Evolutionary conservation across 2,329 filamentous ascomycete genomes (phyloP).

Genomic region (Myriosclerotinia curreyana): DNA sequence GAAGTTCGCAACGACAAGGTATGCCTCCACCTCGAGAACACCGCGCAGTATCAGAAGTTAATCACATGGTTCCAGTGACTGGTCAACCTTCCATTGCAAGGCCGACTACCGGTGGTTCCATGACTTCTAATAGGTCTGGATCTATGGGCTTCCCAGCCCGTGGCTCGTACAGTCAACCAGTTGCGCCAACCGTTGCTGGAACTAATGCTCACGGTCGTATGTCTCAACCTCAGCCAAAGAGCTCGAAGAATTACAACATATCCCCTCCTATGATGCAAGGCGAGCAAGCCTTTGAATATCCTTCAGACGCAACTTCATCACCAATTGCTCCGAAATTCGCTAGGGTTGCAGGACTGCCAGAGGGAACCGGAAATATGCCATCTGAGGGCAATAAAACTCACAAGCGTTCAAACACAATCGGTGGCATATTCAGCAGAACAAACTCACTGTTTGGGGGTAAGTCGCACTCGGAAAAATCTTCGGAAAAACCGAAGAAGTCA

Average conservation of each 20-base stretch:
- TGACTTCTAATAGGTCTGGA: constrained; percentile 60
- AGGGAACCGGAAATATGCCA: constrained; percentile 45
- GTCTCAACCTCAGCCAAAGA: constrained; percentile 68
- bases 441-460: constrained; percentile 74
- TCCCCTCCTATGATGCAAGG: constrained; percentile 59
- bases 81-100: constrained; percentile 47
- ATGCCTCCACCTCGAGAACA: constrained; percentile 49
- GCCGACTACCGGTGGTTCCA: constrained; percentile 78
- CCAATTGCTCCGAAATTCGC: constrained; percentile 54
- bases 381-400: constrained; percentile 45
- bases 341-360: constrained; percentile 54
- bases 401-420: constrained; percentile 72
- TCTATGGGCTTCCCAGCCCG: constrained; percentile 62
- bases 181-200: constrained; percentile 79
- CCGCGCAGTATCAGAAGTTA: constrained; percentile 54
- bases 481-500: constrained; percentile 63
- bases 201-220: constrained; percentile 89
- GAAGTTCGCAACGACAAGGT: constrained; percentile 41
- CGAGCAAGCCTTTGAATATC: constrained; percentile 51
- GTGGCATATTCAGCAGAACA: constrained; percentile 78
- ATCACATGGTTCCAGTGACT: constrained; percentile 50
- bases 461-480: constrained; percentile 43
- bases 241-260: constrained; percentile 66
- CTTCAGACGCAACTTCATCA: constrained; percentile 54
- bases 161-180: constrained; percentile 82